Base-by-base conservation (phyloP, 2,329 filamentous ascomycete genomes). In the Arachnomyces sp. region DNA sequence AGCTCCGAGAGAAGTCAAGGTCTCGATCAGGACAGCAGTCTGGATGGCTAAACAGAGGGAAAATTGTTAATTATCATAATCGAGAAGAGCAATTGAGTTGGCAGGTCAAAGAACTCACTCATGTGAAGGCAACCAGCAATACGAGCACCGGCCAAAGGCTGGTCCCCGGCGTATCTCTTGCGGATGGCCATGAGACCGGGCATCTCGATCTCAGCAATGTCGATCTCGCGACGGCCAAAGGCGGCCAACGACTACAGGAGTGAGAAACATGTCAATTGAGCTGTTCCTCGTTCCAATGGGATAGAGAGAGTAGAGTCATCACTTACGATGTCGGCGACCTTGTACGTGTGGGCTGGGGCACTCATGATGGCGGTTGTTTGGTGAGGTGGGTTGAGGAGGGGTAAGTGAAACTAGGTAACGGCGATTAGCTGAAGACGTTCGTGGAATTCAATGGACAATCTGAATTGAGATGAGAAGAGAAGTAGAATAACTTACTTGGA, bases 71-170 rank as follows among this genome's bases (percentile, higher is more conserved):
- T 52, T 28, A 54, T 47, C 37, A 33, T 17, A 7, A 31, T 4
- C 11, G 25, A 36, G 42, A 50, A 39, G 54, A 44, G 31, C 34
- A 28, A 4, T 29, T 38, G 16, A 16, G 11, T 13, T 28, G 11
- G 28, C 38, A 18, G 30, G 28, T 15, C 14, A 38, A 17, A 33
- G 39, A 21, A 66, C 75, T 33, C 71, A 81, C 77, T 96, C 90
- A 95, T 95, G 83, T 95, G 89, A 67, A 96, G 77, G 74, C 92
- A 96, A 65, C 92, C 92, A 59, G 92, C 92, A 68, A 98, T 95
- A 62, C 90, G 84, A 67, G 89, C 87, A 67, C 90, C 89, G 66
- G 83, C 83, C 61, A 98, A 79, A 58, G 92, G 92, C 79, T 96
- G 90, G 72, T 95, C 90, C 47, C 69, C 68, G 57, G 85, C 86